A percentile compares a stretch with the other conserved stretches of the same genome.
phyloP scores from a whole-genome alignment of 768 basidiomycete species.

The Hygrocybe punicea region DNA sequence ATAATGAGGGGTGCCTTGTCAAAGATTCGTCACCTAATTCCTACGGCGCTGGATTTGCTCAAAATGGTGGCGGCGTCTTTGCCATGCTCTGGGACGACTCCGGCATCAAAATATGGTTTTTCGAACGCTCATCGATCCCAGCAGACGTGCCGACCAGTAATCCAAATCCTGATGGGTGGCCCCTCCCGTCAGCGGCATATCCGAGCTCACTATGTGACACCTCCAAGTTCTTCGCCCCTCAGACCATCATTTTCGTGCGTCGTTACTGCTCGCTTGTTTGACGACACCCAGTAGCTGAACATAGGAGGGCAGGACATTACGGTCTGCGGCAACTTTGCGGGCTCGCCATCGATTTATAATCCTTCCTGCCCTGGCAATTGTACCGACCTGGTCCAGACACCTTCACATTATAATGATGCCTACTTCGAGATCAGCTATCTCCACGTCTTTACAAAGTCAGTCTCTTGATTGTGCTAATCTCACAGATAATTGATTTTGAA shows the following conservation, averaged over 20 bases:
- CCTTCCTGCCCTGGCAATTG: slow-evolving; percentile 43
- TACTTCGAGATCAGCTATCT: slow-evolving; percentile 62
- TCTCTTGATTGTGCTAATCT: not conserved
- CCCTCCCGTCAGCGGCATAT: slow-evolving; percentile 65
- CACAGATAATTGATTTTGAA: not conserved
- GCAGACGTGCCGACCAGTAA: slow-evolving; percentile 33
- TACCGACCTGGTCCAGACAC: not conserved
- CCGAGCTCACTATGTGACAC: slow-evolving; percentile 53
- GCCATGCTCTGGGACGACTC: slow-evolving; percentile 66
- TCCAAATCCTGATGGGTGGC: slow-evolving; percentile 49
- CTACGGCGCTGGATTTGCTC: slow-evolving; percentile 66
- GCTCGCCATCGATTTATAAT: slow-evolving; percentile 29
- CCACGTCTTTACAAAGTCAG: slow-evolving; percentile 22
- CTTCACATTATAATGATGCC: slow-evolving; percentile 45
- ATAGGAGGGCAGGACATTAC: slow-evolving; percentile 39
- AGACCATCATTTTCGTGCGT: slow-evolving; percentile 65
- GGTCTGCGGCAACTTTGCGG: slow-evolving; percentile 36
- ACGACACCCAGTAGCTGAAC: slow-evolving; percentile 37
- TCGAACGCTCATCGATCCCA: slow-evolving; percentile 51
- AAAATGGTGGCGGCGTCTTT: slow-evolving; percentile 67
- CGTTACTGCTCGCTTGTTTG: slow-evolving; percentile 38
- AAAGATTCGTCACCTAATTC: slow-evolving; percentile 51
- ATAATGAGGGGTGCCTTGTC: slow-evolving; percentile 64
- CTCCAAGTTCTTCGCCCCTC: slow-evolving; percentile 55
- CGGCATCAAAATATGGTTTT: slow-evolving; percentile 66